Percentiles rank a stretch among this genome's conserved stretches.
Conservation (phyloP, 129 eudicot genomes). For the Oenanthe sinensis region DNA sequence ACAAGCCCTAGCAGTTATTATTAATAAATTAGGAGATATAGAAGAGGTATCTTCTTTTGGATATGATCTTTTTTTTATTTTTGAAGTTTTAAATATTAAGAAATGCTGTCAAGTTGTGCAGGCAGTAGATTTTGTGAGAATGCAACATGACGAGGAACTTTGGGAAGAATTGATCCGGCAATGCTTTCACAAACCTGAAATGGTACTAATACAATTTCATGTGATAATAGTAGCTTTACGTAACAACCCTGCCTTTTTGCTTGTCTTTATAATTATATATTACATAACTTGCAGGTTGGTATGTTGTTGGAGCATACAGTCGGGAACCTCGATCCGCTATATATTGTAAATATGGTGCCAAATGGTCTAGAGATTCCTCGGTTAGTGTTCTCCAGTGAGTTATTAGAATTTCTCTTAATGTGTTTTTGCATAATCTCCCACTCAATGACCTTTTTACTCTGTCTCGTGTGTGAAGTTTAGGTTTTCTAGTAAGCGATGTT, state of each 20-base stretch:
- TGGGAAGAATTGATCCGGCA: slow-evolving; percentile 96
- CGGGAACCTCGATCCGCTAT: slow-evolving; percentile 93
- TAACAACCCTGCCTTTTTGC: neutral
- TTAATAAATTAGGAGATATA: slow-evolving; percentile 75
- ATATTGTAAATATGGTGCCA: slow-evolving; percentile 87
- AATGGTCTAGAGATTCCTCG: slow-evolving; percentile 94
- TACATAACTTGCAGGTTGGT: slow-evolving; percentile 59
- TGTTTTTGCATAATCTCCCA: neutral
- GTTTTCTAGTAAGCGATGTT: neutral
- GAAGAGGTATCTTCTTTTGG: slow-evolving; percentile 47
- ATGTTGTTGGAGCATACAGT: slow-evolving; percentile 96
- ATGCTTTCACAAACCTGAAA: slow-evolving; percentile 83
- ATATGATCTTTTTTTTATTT: neutral
- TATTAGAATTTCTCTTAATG: neutral
- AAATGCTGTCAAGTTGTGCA: slow-evolving; percentile 22
- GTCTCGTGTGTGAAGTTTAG: neutral
- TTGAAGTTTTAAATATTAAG: neutral
- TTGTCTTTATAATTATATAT: neutral
- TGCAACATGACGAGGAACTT: slow-evolving; percentile 95
- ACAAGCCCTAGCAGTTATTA: slow-evolving; percentile 84
- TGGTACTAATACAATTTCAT: slow-evolving; percentile 44
- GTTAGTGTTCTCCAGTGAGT: slow-evolving; percentile 34
- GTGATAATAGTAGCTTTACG: neutral
- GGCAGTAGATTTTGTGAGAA: slow-evolving; percentile 92
- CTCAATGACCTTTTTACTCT: neutral